Conservation (phyloP, 75 land plant genomes). For the Sequoia sempervirens region DNA sequence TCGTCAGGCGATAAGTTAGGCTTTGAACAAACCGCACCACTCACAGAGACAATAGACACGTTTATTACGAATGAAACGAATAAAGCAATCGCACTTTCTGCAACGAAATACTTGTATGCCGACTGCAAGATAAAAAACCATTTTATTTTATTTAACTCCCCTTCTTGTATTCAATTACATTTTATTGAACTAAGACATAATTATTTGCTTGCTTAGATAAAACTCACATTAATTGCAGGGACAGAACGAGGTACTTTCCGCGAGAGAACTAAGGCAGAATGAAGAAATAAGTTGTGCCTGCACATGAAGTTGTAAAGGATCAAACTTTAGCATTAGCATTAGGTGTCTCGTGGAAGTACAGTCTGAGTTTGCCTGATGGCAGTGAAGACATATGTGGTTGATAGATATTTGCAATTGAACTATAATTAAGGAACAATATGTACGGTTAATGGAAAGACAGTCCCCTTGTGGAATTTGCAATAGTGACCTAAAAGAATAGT, state of each 20-base stretch:
- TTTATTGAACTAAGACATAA: background rate
- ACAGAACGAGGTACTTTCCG: constrained; percentile 64
- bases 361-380: no score
- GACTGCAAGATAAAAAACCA: constrained; percentile 22
- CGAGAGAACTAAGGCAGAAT: constrained; percentile 89
- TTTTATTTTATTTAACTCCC: background rate
- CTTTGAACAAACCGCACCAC: constrained; percentile 52
- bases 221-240: constrained; percentile 65
- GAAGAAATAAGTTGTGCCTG: constrained; percentile 92
- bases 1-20: constrained; percentile 21
- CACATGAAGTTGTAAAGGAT: background rate
- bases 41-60: constrained; percentile 59
- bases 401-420: no score
- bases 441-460: no score
- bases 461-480: no score
- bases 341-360: no score
- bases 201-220: background rate
- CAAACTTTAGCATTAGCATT: background rate
- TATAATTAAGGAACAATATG: no score
- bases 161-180: background rate
- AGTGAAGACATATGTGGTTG: no score
- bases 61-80: constrained; percentile 62
- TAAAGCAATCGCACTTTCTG: constrained; percentile 69
- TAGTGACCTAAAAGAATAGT: no score
- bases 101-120: constrained; percentile 50